Evolutionary conservation across 352 stramenopile species (phyloP).

Genomic region (Globisporangium viniferum): DNA sequence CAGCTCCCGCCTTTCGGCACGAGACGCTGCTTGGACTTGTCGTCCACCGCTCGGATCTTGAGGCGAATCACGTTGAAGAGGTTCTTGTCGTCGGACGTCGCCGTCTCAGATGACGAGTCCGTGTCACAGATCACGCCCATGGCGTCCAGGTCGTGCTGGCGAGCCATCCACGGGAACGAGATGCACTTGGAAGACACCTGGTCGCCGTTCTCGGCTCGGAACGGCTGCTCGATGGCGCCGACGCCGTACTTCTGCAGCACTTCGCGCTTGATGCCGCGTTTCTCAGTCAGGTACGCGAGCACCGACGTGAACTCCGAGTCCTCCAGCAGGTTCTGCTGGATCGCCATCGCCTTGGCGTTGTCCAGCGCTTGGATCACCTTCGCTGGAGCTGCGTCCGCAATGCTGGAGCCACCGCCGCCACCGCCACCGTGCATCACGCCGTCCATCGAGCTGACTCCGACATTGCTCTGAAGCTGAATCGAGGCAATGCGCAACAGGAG

Average conservation of each 20-base stretch:
- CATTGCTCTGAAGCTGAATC: conserved; percentile 43
- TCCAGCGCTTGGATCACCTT: conserved; percentile 80
- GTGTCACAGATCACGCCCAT: conserved; percentile 77
- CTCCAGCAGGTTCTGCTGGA: conserved; percentile 79
- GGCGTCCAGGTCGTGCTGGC: conserved; percentile 65
- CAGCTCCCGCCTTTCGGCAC: conserved; percentile 93
- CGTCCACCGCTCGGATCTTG: conserved; percentile 81
- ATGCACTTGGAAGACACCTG: conserved; percentile 79
- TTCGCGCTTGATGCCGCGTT: conserved; percentile 59
- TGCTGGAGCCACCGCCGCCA: conserved; percentile 3
- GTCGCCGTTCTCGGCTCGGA: conserved; percentile 59
- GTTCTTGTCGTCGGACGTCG: conserved; percentile 54
- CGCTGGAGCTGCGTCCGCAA: conserved; percentile 24
- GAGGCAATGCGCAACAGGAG: neutral
- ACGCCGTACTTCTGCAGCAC: conserved; percentile 89
- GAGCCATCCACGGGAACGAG: conserved; percentile 96
- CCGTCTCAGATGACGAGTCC: conserved; percentile 16
- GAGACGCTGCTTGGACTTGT: conserved; percentile 86
- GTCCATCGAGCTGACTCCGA: conserved; percentile 41
- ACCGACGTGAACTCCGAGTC: conserved; percentile 58
- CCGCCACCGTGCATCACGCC: conserved; percentile 34
- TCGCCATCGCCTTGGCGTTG: conserved; percentile 81
- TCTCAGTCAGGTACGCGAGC: conserved; percentile 69
- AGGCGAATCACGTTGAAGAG: conserved; percentile 76
- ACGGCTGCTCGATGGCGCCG: conserved; percentile 86